A percentile compares a stretch with the other conserved stretches of the same genome.
These are phyloP conservation scores for Teunomyces kruisii DNA, from an alignment of 805 yeast genomes.

Conservation along the genomic window DNA sequence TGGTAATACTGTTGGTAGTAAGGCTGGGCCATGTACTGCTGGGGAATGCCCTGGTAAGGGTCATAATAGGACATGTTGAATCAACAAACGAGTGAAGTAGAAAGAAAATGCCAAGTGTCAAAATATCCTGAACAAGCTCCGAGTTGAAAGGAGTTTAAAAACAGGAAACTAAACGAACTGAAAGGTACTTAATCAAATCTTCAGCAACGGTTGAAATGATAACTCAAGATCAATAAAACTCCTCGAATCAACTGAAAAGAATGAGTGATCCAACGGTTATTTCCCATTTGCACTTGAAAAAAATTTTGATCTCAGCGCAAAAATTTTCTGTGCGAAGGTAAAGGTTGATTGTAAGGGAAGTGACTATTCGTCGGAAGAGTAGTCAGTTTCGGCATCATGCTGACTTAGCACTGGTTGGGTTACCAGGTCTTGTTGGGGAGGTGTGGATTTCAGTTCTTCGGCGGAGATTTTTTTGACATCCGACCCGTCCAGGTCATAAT, in stretches of 20 bases:
- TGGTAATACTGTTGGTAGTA: constrained; percentile 34
- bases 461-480: not conserved
- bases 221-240: not conserved
- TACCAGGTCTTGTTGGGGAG: not conserved
- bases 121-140: constrained; percentile 2
- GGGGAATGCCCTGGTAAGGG: constrained; percentile 39
- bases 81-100: not conserved
- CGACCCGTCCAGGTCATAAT: not conserved
- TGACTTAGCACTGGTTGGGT: not conserved
- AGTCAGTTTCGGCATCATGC: constrained; percentile 6
- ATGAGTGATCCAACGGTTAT: constrained; percentile 3
- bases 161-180: not conserved
- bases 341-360: no score
- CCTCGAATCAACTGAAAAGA: constrained; percentile 1
- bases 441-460: not conserved
- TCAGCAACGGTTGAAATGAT: not conserved
- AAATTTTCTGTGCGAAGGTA: constrained; percentile 1
- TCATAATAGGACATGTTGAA: constrained; percentile 40
- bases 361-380: constrained; percentile 3
- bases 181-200: constrained; percentile 1
- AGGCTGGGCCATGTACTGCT: constrained; percentile 35
- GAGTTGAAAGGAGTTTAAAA: not conserved
- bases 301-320: constrained; percentile 4
- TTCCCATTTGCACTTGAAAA: not conserved
- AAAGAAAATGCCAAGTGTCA: constrained; percentile 2